phyloP scores from a whole-genome alignment of 176 grass and related monocot genomes.

The Oryza australiensis region DNA sequence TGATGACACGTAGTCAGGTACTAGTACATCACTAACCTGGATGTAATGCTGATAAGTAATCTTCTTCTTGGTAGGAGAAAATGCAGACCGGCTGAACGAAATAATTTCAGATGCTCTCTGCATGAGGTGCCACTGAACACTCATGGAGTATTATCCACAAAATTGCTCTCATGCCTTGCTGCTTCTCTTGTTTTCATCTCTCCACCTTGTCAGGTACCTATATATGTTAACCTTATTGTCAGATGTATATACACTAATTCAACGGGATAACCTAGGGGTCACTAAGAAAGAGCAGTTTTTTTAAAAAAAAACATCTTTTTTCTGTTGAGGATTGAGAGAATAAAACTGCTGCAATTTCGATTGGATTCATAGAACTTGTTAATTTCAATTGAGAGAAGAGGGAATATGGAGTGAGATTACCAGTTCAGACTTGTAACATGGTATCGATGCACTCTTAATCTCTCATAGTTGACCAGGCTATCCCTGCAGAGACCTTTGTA shows the following conservation, averaged over 20 bases:
- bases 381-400: background rate
- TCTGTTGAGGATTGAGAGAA: background rate
- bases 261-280: background rate
- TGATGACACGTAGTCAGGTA: too few species aligned
- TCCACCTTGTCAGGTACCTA: slow-evolving; percentile 59
- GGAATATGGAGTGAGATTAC: background rate
- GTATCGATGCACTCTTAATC: slow-evolving; percentile 29
- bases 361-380: background rate
- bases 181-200: slow-evolving; percentile 58
- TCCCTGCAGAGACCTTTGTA: slow-evolving; percentile 54
- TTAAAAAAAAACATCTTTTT: background rate
- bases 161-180: slow-evolving; percentile 57
- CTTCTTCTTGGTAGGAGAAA: slow-evolving; percentile 19
- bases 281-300: background rate
- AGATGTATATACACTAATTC: background rate
- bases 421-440: background rate
- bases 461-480: slow-evolving; percentile 62
- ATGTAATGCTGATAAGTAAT: too few species aligned
- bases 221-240: background rate
- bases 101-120: slow-evolving; percentile 16
- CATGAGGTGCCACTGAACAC: background rate
- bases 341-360: background rate
- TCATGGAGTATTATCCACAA: slow-evolving; percentile 39
- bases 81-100: background rate
- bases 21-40: too few species aligned